Evolutionary conservation across 2,329 filamentous ascomycete genomes (phyloP), one percentile per base, ranked within the genome.

Genomic region (Rhynchosporium secalis): DNA sequence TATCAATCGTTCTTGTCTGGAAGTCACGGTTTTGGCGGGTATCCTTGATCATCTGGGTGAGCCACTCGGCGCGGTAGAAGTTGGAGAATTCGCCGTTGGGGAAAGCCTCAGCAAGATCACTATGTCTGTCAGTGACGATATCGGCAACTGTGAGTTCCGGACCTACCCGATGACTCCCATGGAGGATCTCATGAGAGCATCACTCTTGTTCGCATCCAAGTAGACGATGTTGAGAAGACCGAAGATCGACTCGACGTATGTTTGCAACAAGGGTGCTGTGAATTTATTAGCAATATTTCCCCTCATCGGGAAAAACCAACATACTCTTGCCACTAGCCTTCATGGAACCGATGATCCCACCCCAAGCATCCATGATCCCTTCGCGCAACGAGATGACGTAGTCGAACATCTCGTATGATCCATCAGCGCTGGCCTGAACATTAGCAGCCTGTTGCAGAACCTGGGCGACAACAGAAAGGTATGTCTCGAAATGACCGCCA

Each of bases 281-380:
- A 60, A 52, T 59, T 62, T 55, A 58, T 74, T 70, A 78, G 76
- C 57, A 68, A 40, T 20, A 58, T 31, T 20, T 20, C 13, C 20
- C 10, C 56, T 29, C 45, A 20, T 10, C 36, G 28, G 20, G 8
- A 20, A 3, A 6, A 28, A 20, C 6, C 54, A 20, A 79, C 86
- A 76, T 77, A 90, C 88, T 87, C 81, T 94, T 94, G 72, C 80
- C 81, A 72, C 88, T 91, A 57, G 83, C 79, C 81, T 95, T 96
- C 89, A 98, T 92, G 58, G 95, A 92, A 75, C 94, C 87, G 74
- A 99, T 92, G 69, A 96, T 95, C 69, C 95, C 95, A 72, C 93
- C 92, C 93, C 96, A 99, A 40, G 95, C 95, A 81, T 99, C 95
- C 89, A 98, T 96, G 69, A 99, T 98, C 70, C 94, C 95, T 75